phyloP scores from a whole-genome alignment of 208 protist genomes.

The Wallacemonas sp. region DNA sequence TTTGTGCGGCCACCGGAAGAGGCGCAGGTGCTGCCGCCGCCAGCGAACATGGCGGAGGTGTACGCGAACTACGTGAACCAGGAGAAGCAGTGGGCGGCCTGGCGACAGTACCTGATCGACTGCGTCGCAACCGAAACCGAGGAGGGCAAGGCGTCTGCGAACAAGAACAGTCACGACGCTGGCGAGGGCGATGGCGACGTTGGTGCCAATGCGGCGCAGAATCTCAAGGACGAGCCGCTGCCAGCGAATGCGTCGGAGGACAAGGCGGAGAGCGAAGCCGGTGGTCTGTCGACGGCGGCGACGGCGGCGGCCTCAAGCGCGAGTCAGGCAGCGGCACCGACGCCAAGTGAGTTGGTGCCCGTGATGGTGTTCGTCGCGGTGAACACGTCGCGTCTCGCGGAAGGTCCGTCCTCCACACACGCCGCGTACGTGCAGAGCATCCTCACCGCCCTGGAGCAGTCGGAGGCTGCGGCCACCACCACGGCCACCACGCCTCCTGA shows the following conservation, averaged over 20 bases:
- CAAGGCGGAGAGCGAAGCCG: neutral
- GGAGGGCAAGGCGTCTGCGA: neutral
- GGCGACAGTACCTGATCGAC: neutral
- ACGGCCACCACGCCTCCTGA: neutral
- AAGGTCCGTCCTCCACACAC: constrained; percentile 20
- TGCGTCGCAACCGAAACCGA: no score
- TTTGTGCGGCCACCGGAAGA: constrained; percentile 13
- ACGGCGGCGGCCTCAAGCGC: no score
- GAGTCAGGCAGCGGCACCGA: neutral
- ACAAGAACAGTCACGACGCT: neutral
- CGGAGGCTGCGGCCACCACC: constrained; percentile 11
- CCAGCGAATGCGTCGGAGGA: no score
- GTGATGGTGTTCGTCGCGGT: constrained; percentile 33
- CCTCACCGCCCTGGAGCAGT: constrained; percentile 19
- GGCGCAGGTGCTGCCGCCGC: constrained; percentile 40
- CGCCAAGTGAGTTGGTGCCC: neutral
- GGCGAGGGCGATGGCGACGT: neutral
- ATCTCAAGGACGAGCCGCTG: neutral
- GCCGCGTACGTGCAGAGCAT: constrained; percentile 1
- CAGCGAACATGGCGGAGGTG: constrained; percentile 30
- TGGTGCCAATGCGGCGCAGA: neutral
- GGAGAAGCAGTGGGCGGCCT: constrained; percentile 15
- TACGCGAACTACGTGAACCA: constrained; percentile 17
- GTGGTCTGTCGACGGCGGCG: neutral
- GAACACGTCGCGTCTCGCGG: constrained; percentile 26